Base-by-base conservation (phyloP, 345 rosid genomes). In the Salix udensis region DNA sequence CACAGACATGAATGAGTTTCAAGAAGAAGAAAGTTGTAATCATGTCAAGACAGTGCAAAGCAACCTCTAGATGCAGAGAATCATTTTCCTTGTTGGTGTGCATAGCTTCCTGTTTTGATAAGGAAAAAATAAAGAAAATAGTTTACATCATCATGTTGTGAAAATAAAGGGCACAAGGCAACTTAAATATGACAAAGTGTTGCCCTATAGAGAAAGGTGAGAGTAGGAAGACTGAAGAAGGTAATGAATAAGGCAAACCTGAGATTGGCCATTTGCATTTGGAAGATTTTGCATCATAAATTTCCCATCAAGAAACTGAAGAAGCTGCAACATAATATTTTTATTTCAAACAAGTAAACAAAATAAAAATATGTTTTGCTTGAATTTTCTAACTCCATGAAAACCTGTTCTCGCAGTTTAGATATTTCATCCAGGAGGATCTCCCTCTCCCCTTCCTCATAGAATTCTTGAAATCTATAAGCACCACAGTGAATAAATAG, bases 371-470 rank as follows among this genome's bases (percentile, higher is more conserved):
- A 64, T 40, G 39, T 68, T 65, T 52, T 24, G 58, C 70, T 75
- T 72, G 16, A 61, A 50, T 50, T 4, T 50, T 50, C 76, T 60
- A 66, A 78, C 67, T 75, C 50, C 67, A 79, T 4, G 75, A 81
- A 76, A 76, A 96, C 99, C 97, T 93, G 94, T 77, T 88, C 89
- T 71, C 92, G 86, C 77, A 93, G 84, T 71, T 82, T 81, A 61
- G 97, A 85, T 60, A 91, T 78, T 86, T 96, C 98, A 44, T 86
- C 91, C 76, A 82, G 68, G 71, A 93, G 90, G 82, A 93, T 83
- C 71, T 91, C 97, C 76, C 96, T 88, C 86, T 96, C 99, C 66
- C 99, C 99, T 85, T 93, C 99, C 78, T 93, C 94, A 70, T 93
- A 96, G 74, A 96, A 93, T 74, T 93, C 99, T 87, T 93, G 94